Conservation (phyloP, 139 green algal species). For the Gonium pectorale region DNA sequence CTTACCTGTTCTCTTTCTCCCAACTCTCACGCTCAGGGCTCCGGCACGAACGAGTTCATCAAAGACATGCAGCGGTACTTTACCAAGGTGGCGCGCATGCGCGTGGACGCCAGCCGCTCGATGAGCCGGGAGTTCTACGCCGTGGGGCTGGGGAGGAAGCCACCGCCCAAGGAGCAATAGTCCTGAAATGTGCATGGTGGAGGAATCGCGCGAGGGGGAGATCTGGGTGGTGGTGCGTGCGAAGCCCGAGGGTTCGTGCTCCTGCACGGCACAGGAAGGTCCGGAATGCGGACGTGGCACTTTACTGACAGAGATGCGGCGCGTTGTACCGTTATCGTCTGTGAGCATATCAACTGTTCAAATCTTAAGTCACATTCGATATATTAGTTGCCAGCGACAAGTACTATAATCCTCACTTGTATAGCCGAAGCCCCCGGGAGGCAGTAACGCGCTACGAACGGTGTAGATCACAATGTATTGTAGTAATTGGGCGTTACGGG, state of each 20-base stretch:
- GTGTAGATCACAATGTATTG: not conserved
- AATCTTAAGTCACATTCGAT: not conserved
- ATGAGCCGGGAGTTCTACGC: conserved; percentile 72
- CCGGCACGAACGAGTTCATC: conserved; percentile 79
- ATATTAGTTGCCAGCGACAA: not conserved
- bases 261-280: too few species aligned
- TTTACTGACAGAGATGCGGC: not conserved
- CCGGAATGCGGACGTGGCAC: too few species aligned
- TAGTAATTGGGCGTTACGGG: not conserved
- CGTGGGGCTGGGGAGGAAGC: conserved; percentile 62
- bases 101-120: conserved; percentile 60
- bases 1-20: too few species aligned
- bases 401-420: not conserved
- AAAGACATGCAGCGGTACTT: conserved; percentile 78
- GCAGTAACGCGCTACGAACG: not conserved
- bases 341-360: not conserved
- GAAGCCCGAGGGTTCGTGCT: too few species aligned
- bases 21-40: too few species aligned
- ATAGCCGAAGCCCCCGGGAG: not conserved
- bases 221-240: not conserved
- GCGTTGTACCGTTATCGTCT: not conserved
- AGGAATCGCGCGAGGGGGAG: not conserved
- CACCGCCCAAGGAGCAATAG: conserved; percentile 37
- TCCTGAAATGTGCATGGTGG: not conserved
- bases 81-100: conserved; percentile 68